Evolutionary conservation across 2,329 filamentous ascomycete genomes (phyloP).

Genomic region (Zasmidium citrigriseum): DNA sequence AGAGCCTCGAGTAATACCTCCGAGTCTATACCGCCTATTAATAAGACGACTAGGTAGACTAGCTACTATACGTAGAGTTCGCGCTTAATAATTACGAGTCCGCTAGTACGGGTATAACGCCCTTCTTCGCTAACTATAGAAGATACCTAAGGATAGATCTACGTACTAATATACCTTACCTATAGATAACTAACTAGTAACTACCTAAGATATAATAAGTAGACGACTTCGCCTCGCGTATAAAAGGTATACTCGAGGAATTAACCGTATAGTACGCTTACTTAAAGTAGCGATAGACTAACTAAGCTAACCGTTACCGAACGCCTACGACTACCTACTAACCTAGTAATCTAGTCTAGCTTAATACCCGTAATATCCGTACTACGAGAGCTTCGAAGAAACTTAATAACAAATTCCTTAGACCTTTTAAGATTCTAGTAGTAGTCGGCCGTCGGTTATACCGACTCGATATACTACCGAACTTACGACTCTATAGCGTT

Average conservation of each 20-base stretch:
- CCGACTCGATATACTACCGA: not conserved
- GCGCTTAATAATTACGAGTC: not conserved
- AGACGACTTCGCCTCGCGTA: not conserved
- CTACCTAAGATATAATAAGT: not conserved
- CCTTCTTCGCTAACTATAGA: not conserved
- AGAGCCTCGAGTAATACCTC: not conserved
- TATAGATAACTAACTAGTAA: not conserved
- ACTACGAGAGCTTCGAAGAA: not conserved
- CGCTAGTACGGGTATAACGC: not conserved
- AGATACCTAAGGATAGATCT: not conserved
- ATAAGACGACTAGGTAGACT: not conserved
- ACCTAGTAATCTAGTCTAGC: too few species aligned
- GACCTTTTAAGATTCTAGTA: not conserved
- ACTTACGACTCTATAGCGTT: not conserved
- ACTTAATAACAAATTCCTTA: not conserved
- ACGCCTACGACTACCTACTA: not conserved
- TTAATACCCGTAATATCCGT: too few species aligned
- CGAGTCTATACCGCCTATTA: not conserved
- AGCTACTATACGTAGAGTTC: not conserved
- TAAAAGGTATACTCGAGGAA: not conserved
- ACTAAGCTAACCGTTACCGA: too few species aligned
- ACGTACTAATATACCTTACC: not conserved
- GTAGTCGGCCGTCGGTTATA: not conserved
- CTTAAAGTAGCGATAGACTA: too few species aligned
- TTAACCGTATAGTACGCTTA: too few species aligned